Percentiles rank a stretch among this genome's conserved stretches.
These are phyloP conservation scores for Nicotiana benthamiana DNA, from an alignment of 257 asterid genomes.

Conservation along the genomic window DNA sequence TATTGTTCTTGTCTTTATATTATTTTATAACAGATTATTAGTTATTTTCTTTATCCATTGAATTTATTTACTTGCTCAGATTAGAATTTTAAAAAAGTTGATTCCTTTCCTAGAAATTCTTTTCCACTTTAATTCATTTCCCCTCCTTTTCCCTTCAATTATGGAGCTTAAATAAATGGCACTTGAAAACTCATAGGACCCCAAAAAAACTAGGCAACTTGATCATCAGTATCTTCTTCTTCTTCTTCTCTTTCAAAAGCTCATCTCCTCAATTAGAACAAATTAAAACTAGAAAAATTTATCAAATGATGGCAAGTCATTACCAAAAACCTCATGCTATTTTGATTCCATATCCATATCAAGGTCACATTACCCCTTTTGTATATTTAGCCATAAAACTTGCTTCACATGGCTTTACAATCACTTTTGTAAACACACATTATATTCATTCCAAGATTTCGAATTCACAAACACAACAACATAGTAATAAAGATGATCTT, in stretches of 20 bases:
- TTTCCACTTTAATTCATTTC: background rate
- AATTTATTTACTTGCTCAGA: background rate
- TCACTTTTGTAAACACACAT: slow-evolving; percentile 67
- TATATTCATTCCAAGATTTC: slow-evolving; percentile 60
- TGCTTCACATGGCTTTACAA: slow-evolving; percentile 62
- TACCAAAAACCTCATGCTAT: slow-evolving; percentile 52
- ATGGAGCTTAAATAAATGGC: slow-evolving; percentile 11
- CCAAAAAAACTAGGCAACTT: background rate
- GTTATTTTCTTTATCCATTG: no score
- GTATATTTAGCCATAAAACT: slow-evolving; percentile 56
- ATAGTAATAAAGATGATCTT: slow-evolving; percentile 24
- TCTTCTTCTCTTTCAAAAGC: background rate
- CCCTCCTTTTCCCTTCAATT: slow-evolving; percentile 12
- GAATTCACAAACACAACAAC: slow-evolving; percentile 28
- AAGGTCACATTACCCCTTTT: slow-evolving; percentile 75
- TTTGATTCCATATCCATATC: slow-evolving; percentile 71
- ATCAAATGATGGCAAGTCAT: slow-evolving; percentile 49
- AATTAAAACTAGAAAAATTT: no score
- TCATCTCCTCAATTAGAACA: no score
- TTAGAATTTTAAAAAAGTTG: background rate
- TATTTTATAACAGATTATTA: no score
- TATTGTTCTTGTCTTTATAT: no score
- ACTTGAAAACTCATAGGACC: background rate
- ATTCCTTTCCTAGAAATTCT: background rate
- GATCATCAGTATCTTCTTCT: background rate